A percentile compares a stretch with the other conserved stretches of the same genome.
Evolutionary conservation across 2,329 filamentous ascomycete genomes (phyloP).

Genomic region (Aspergillus novoparasiticus): DNA sequence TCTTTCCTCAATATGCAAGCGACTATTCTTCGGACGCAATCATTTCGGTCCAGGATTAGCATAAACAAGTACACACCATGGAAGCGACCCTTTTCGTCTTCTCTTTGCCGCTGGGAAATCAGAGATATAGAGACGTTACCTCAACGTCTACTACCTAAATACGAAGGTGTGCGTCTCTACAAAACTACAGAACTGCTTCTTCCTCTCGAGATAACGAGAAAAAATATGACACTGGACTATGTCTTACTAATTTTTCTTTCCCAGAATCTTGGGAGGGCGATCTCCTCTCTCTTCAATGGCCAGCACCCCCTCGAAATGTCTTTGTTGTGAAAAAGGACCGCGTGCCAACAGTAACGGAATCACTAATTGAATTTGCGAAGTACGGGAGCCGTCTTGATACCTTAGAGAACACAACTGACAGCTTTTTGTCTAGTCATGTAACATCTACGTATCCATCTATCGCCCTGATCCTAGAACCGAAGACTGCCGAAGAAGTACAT

Average conservation of each 20-base stretch:
- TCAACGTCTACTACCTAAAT: constrained; percentile 61
- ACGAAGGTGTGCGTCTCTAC: constrained; percentile 56
- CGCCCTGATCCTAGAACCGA: constrained; percentile 79
- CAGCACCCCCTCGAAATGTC: constrained; percentile 67
- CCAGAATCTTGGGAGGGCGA: constrained; percentile 61
- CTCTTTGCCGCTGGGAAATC: constrained; percentile 44
- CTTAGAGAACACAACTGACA: not conserved
- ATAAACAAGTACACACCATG: constrained; percentile 8
- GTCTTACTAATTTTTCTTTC: constrained; percentile 2
- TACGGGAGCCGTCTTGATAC: constrained; percentile 23
- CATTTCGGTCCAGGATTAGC: constrained; percentile 12
- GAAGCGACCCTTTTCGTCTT: constrained; percentile 46
- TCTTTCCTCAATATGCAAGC: constrained; percentile 22
- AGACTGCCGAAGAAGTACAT: constrained; percentile 73
- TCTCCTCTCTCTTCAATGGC: constrained; percentile 68
- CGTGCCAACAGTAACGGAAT: constrained; percentile 56
- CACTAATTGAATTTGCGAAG: constrained; percentile 61
- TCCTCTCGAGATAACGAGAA: not conserved
- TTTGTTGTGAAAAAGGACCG: constrained; percentile 69
- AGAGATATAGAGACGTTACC: constrained; percentile 48
- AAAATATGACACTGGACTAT: not conserved
- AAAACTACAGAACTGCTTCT: not conserved
- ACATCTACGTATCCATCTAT: constrained; percentile 76
- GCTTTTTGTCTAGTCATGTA: constrained; percentile 61
- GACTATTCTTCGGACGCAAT: constrained; percentile 17